Evolutionary conservation across 768 basidiomycete genomes (phyloP).

Genomic region (Auriscalpium microsporum): DNA sequence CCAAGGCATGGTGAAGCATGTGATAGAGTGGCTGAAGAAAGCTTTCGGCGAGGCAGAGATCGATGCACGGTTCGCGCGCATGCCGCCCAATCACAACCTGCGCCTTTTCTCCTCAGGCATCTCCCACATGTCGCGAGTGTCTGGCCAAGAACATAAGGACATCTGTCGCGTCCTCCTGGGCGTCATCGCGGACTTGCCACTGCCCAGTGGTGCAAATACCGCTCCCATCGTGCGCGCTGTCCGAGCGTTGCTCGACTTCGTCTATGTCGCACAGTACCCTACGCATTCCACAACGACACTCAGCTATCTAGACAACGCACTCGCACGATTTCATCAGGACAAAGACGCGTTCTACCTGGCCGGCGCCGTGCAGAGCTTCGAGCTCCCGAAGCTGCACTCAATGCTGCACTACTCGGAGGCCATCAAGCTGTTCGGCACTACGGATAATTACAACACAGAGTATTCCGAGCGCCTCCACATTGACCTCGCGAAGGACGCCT

Average conservation of each 20-base stretch:
- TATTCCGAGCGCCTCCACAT: too few relatives aligned
- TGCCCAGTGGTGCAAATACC: background rate
- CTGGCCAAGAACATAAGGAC: too few relatives aligned
- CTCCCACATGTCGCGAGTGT: constrained; percentile 18
- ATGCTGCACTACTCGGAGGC: too few relatives aligned
- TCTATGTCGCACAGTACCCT: background rate
- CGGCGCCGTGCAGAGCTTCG: background rate
- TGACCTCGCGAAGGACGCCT: too few relatives aligned
- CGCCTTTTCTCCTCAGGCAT: constrained; percentile 27
- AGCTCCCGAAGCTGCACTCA: background rate
- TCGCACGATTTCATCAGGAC: background rate
- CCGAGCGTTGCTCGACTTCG: background rate
- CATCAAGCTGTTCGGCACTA: too few relatives aligned
- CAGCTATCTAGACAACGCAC: background rate
- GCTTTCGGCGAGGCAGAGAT: constrained; percentile 21
- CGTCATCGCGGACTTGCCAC: background rate
- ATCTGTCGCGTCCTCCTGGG: constrained; percentile 7
- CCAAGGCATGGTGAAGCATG: constrained; percentile 3
- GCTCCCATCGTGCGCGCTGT: background rate
- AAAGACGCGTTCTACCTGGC: background rate
- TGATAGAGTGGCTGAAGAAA: background rate
- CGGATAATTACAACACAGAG: too few relatives aligned
- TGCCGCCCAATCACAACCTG: constrained; percentile 27
- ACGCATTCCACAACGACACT: background rate
- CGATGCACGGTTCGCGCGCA: constrained; percentile 21